Conservation (phyloP, 2,329 filamentous ascomycete genomes). For the Pseudogymnoascus sp. region DNA sequence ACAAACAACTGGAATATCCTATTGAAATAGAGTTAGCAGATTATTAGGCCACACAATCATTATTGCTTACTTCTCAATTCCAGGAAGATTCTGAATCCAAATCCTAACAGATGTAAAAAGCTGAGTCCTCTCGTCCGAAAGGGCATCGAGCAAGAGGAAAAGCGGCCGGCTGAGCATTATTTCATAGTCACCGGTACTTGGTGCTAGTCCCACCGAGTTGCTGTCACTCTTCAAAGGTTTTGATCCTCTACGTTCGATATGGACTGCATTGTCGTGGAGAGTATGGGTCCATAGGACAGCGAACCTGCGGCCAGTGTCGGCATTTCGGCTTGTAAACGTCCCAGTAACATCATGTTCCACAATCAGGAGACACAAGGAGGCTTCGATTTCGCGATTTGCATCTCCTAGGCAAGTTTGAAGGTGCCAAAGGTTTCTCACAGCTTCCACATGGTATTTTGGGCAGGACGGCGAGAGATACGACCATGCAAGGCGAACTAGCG, state of each 20-base stretch:
- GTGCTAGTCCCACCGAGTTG: constrained; percentile 35
- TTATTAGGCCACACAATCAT: too few relatives aligned
- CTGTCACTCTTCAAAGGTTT: constrained; percentile 34
- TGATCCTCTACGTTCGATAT: constrained; percentile 39
- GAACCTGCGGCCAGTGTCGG: constrained; percentile 61
- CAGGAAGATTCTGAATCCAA: constrained; percentile 65
- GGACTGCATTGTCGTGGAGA: constrained; percentile 44
- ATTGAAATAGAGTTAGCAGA: constrained; percentile 17
- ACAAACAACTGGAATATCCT: constrained; percentile 55
- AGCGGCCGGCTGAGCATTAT: constrained; percentile 72
- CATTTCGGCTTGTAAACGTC: constrained; percentile 38
- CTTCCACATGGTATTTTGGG: constrained; percentile 91
- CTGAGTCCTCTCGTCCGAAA: constrained; percentile 64
- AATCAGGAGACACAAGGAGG: constrained; percentile 63
- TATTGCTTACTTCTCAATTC: constrained; percentile 49
- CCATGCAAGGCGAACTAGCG: constrained; percentile 69
- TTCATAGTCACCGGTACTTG: constrained; percentile 54
- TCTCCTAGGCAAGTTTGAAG: constrained; percentile 64
- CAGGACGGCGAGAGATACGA: constrained; percentile 67
- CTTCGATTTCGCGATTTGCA: constrained; percentile 67
- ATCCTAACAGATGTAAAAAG: constrained; percentile 66
- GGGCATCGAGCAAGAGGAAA: constrained; percentile 70
- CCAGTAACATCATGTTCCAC: constrained; percentile 43
- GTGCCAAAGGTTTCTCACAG: constrained; percentile 77
- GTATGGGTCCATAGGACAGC: constrained; percentile 76